These are phyloP conservation scores for Melanopsichium pennsylvanicum DNA, from an alignment of 1,284 basidiomycete genomes.

Conservation along the genomic window DNA sequence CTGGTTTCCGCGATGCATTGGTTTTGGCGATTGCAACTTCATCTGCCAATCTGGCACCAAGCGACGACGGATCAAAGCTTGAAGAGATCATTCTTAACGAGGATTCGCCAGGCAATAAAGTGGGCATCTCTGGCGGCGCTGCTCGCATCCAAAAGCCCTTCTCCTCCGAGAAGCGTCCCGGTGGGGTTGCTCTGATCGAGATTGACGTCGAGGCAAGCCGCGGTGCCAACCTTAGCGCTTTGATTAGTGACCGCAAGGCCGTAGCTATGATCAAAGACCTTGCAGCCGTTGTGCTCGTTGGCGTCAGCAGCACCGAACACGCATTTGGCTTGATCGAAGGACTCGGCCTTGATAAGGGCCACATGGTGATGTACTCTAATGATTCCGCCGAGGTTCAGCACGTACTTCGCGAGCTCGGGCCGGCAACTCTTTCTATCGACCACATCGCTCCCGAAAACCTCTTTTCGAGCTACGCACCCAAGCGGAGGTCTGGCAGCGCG, in stretches of 20 bases:
- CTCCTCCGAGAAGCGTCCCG: conserved; percentile 12
- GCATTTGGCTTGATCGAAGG: conserved; percentile 5
- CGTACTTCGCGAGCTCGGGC: conserved; percentile 10
- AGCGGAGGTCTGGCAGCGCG: background rate
- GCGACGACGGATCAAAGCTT: conserved; percentile 9
- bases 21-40: conserved; percentile 9
- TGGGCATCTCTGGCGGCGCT: background rate
- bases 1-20: conserved; percentile 5
- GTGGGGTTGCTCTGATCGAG: conserved; percentile 5
- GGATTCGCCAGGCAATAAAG: conserved; percentile 2
- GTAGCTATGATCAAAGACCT: conserved; percentile 7
- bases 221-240: conserved; percentile 4
- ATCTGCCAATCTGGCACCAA: conserved; percentile 7
- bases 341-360: conserved; percentile 7
- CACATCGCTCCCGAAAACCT: conserved; percentile 22
- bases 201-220: conserved; percentile 10
- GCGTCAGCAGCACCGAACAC: conserved; percentile 26
- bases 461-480: conserved; percentile 20
- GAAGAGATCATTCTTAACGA: conserved; percentile 3
- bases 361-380: conserved; percentile 13
- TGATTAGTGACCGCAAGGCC: conserved; percentile 10
- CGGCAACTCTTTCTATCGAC: conserved; percentile 13
- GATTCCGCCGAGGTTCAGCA: conserved; percentile 21
- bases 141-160: conserved; percentile 14
- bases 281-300: conserved; percentile 8